Evolutionary conservation across 2,329 filamentous ascomycete species (phyloP).

Genomic region (Apiospora phragmitis): DNA sequence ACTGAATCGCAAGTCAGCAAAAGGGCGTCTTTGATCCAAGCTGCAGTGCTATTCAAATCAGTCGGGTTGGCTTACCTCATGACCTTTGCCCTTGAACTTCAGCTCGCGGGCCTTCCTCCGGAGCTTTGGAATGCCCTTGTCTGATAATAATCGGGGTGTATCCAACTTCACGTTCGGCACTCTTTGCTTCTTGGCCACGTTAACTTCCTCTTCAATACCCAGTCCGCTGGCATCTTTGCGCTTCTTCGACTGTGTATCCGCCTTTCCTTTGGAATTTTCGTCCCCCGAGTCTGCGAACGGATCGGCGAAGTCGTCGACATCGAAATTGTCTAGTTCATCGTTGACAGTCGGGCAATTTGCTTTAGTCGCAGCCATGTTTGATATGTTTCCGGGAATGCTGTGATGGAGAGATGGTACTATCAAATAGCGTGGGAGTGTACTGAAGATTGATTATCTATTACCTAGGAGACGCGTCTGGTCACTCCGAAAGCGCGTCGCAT

Average conservation of each 20-base stretch:
- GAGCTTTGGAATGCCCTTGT: constrained; percentile 80
- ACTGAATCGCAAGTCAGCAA: constrained; percentile 50
- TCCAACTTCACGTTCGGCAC: constrained; percentile 82
- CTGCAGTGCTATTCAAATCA: no score
- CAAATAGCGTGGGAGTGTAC: not conserved
- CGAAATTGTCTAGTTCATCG: constrained; percentile 76
- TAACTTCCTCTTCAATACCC: constrained; percentile 85
- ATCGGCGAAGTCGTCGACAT: constrained; percentile 63
- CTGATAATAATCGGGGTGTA: constrained; percentile 79
- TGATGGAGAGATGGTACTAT: not conserved
- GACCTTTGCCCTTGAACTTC: constrained; percentile 87
- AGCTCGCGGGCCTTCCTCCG: constrained; percentile 70
- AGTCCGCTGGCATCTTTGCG: constrained; percentile 55
- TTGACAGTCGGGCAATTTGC: constrained; percentile 44
- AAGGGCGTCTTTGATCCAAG: not conserved
- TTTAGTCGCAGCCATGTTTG: constrained; percentile 29
- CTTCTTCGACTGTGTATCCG: constrained; percentile 40
- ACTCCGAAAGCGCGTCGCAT: constrained; percentile 14
- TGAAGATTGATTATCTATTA: not conserved
- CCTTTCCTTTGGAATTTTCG: constrained; percentile 31
- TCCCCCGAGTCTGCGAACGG: constrained; percentile 50
- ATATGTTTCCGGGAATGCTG: not conserved
- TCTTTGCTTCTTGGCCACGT: constrained; percentile 73
- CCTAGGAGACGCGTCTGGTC: constrained; percentile 15
- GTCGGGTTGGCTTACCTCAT: constrained; percentile 62